Conservation (phyloP, 257 asterid genomes). For the Fraxinus excelsior region DNA sequence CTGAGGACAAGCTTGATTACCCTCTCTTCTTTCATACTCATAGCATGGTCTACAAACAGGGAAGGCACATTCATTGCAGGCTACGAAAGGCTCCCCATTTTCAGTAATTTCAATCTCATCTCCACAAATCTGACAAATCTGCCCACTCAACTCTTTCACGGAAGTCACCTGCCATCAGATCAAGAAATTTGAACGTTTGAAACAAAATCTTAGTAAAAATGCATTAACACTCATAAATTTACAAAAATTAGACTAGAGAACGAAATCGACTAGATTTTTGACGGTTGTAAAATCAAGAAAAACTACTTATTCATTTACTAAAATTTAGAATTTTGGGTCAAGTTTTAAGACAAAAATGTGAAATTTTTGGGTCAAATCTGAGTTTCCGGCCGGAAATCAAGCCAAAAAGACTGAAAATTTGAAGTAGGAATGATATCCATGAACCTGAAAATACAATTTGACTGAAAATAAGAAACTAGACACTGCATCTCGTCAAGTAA, state of each 20-base stretch:
- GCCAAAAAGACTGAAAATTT: constrained; percentile 1
- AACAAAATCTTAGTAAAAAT: neutral
- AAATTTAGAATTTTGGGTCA: neutral
- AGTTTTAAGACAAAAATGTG: neutral
- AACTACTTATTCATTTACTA: neutral
- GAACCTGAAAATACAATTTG: constrained; percentile 25
- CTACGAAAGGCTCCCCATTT: constrained; percentile 87
- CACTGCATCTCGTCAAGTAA: constrained; percentile 25
- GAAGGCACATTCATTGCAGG: constrained; percentile 96
- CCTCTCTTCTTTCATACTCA: constrained; percentile 91
- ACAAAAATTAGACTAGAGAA: neutral
- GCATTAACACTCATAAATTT: constrained; percentile 9
- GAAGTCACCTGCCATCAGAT: constrained; percentile 77
- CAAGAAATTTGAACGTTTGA: constrained; percentile 25
- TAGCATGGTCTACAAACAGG: constrained; percentile 88
- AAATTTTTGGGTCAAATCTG: constrained; percentile 18
- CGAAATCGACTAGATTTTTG: constrained; percentile 10
- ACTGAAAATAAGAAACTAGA: constrained; percentile 19
- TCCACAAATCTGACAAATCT: constrained; percentile 97
- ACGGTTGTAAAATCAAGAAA: neutral
- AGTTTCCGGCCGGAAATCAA: constrained; percentile 23
- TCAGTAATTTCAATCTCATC: constrained; percentile 82
- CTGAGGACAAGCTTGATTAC: constrained; percentile 96
- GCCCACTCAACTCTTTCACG: constrained; percentile 90
- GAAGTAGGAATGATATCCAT: constrained; percentile 21